phyloP scores from a whole-genome alignment of 768 basidiomycete species.

The Boletus tomentosulus region DNA sequence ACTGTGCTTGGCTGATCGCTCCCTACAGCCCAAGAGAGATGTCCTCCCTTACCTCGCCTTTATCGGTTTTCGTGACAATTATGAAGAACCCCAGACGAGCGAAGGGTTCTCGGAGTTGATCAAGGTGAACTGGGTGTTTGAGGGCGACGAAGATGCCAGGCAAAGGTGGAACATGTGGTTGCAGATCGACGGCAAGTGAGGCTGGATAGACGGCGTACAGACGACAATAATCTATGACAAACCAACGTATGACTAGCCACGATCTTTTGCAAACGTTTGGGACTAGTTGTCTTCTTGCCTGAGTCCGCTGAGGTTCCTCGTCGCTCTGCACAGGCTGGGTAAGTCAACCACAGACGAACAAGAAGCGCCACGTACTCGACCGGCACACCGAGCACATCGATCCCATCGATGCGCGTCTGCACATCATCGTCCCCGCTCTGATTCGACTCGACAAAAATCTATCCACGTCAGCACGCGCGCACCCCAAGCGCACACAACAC shows the following conservation, averaged over 20 bases:
- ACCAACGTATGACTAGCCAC: too few species aligned
- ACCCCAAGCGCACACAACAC: not conserved
- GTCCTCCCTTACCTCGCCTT: conserved; percentile 60
- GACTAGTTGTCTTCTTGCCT: conserved; percentile 27
- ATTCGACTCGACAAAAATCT: conserved; percentile 71
- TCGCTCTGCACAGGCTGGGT: conserved; percentile 24
- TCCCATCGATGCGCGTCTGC: conserved; percentile 56
- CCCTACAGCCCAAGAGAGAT: conserved; percentile 40
- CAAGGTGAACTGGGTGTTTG: conserved; percentile 75
- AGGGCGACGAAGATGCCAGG: conserved; percentile 69
- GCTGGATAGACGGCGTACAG: not conserved
- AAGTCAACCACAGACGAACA: not conserved
- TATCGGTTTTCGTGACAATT: conserved; percentile 51
- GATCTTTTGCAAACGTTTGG: not conserved
- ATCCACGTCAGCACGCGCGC: conserved; percentile 5
- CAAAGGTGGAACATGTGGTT: conserved; percentile 82
- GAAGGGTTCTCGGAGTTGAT: conserved; percentile 82
- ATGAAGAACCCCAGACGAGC: conserved; percentile 56
- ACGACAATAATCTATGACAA: not conserved
- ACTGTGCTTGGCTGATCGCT: not conserved
- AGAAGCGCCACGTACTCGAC: conserved; percentile 44
- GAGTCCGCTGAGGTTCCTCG: conserved; percentile 38
- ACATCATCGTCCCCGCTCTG: conserved; percentile 54
- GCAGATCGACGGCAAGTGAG: conserved; percentile 68
- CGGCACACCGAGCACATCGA: conserved; percentile 61